These are phyloP conservation scores for Incumbomyces lentus DNA, from an alignment of 2,329 filamentous ascomycete genomes.

Conservation along the genomic window DNA sequence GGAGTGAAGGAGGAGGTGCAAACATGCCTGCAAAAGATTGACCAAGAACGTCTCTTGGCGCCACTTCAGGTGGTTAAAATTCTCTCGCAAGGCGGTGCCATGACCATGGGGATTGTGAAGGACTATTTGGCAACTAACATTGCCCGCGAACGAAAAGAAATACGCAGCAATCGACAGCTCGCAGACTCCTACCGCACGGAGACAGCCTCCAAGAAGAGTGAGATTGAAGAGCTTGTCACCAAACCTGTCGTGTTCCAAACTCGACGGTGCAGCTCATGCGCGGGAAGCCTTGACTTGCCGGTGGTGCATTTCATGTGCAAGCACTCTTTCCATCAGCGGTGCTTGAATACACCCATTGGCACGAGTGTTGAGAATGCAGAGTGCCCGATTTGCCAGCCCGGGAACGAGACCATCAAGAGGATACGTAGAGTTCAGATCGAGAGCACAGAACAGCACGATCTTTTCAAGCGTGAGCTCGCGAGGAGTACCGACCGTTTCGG, in stretches of 20 bases:
- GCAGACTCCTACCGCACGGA: slow-evolving; percentile 77
- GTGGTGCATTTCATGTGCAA: slow-evolving; percentile 95
- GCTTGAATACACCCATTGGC: slow-evolving; percentile 50
- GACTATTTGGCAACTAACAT: slow-evolving; percentile 84
- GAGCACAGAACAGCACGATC: slow-evolving; percentile 72
- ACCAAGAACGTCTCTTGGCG: slow-evolving; percentile 84
- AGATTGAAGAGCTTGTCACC: slow-evolving; percentile 64
- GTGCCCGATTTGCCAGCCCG: slow-evolving; percentile 73
- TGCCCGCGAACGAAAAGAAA: slow-evolving; percentile 76
- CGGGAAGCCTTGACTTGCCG: slow-evolving; percentile 67
- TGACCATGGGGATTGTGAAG: slow-evolving; percentile 96
- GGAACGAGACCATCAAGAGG: slow-evolving; percentile 79
- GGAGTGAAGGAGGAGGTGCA: slow-evolving; percentile 66
- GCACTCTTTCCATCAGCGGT: slow-evolving; percentile 90
- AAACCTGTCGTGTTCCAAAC: slow-evolving; percentile 87
- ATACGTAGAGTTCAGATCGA: slow-evolving; percentile 80
- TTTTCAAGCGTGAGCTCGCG: slow-evolving; percentile 73
- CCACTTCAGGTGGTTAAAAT: slow-evolving; percentile 95
- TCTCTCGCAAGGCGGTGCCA: slow-evolving; percentile 65
- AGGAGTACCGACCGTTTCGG: slow-evolving; percentile 63
- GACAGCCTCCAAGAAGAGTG: slow-evolving; percentile 66
- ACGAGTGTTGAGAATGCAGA: slow-evolving; percentile 54
- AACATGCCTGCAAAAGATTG: slow-evolving; percentile 71
- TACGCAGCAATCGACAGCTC: slow-evolving; percentile 67
- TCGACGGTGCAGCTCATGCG: slow-evolving; percentile 76